phyloP scores from a whole-genome alignment of 2,329 filamentous ascomycete species.

The Pseudogymnoascus sp. region DNA sequence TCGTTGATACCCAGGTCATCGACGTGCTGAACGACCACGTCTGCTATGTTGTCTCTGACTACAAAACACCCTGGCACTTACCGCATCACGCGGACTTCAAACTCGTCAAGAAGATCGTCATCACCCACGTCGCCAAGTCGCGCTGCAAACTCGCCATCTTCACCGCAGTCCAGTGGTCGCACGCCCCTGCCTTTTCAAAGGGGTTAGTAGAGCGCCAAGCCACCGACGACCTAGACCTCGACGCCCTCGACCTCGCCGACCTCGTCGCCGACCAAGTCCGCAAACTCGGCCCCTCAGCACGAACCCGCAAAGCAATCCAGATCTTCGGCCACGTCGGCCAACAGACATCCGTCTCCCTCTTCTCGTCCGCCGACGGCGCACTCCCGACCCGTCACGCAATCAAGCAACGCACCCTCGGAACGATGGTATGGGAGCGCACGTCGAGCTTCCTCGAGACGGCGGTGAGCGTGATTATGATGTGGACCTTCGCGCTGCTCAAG shows the following conservation, averaged over 20 bases:
- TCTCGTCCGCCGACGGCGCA: constrained; percentile 39
- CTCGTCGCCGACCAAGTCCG: constrained; percentile 69
- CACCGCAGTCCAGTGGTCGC: constrained; percentile 79
- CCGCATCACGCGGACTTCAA: constrained; percentile 72
- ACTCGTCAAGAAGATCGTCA: constrained; percentile 81
- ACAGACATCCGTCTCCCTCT: constrained; percentile 54
- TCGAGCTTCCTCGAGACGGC: constrained; percentile 68
- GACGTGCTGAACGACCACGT: constrained; percentile 72
- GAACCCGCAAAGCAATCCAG: constrained; percentile 68
- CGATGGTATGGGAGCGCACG: constrained; percentile 63
- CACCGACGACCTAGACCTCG: constrained; percentile 62
- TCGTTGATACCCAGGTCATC: constrained; percentile 78
- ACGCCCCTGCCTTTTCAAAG: constrained; percentile 51
- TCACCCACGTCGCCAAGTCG: constrained; percentile 86
- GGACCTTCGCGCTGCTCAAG: constrained; percentile 57
- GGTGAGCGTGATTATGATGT: constrained; percentile 68
- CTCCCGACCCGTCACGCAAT: constrained; percentile 47
- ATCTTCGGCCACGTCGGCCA: constrained; percentile 70
- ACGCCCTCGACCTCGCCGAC: constrained; percentile 66
- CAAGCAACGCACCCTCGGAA: constrained; percentile 50
- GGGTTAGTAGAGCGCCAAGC: constrained; percentile 61
- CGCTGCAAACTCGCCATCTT: constrained; percentile 87
- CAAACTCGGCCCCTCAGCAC: constrained; percentile 61
- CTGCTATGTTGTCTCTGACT: constrained; percentile 55
- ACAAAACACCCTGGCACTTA: constrained; percentile 64